Evolutionary conservation across 129 eudicot species (phyloP), one percentile per base, ranked within the genome.

Genomic region (Apium graveolens): DNA sequence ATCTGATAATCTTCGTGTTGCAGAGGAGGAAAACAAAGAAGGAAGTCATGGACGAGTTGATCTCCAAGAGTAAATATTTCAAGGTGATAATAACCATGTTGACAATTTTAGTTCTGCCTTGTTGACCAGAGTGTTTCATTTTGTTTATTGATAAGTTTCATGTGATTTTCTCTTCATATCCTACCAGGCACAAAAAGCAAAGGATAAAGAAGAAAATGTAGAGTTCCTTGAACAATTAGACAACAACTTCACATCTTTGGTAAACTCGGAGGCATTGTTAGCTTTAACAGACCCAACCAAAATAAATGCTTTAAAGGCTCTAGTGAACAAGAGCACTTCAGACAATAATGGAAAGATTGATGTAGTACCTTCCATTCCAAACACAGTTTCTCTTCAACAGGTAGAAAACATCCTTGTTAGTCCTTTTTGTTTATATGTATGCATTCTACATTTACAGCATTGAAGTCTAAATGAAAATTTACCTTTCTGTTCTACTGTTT

Each of bases 151-250:
- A 29, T 62, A 51, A 76, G 41, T 68, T 71, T 76, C 68, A 5
- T 79, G 13, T 55, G 13, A 13, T 46, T 69, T 39, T 38, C 32
- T 75, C 68, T 73, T 70, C 37, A 48, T 75, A 46, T 82, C 24
- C 39, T 78, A 32, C 42, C 82, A 92, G 99, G 97, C 96, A 43
- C 89, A 92, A 84, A 92, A 90, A 86, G 99, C 97, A 31, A 90
- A 80, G 87, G 99, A 92, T 34, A 96, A 92, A 86, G 99, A 96
- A 88, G 99, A 96, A 87, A 92, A 87, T 86, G 95, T 89, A 68
- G 81, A 86, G 75, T 81, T 90, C 78, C 80, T 87, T 20, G 92
- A 96, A 70, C 88, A 96, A 81, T 74, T 96, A 84, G 99, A 96
- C 86, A 86, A 90, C 74, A 89, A 92, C 42, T 96, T 96, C 75